Evolutionary conservation across 108 stramenopile species (phyloP).

Genomic region (Skeletonema marinoi): DNA sequence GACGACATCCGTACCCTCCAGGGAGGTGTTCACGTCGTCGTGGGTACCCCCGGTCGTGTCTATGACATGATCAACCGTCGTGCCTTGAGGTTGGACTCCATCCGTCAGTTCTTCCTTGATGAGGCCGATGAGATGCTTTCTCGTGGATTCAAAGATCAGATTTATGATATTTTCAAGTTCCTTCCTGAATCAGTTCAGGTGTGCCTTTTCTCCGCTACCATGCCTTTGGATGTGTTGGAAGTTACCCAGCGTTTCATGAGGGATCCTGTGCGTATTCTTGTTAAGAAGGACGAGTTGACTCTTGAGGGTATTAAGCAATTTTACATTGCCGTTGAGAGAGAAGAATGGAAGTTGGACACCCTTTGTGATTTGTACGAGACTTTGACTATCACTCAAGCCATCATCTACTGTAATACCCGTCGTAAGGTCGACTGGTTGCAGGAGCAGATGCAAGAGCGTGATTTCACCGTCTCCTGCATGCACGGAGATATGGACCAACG

Average conservation of each 20-base stretch:
- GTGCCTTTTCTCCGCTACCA: conserved; percentile 98
- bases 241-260: conserved; percentile 99
- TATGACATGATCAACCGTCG: conserved; percentile 99
- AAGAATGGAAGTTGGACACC: conserved; percentile 99
- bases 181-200: conserved; percentile 98
- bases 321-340: conserved; percentile 97
- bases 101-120: conserved; percentile 97
- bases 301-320: conserved; percentile 99
- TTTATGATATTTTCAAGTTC: conserved; percentile 99
- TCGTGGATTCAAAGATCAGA: conserved; percentile 99
- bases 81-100: conserved; percentile 90
- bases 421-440: conserved; percentile 99
- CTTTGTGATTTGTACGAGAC: conserved; percentile 99
- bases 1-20: conserved; percentile 99
- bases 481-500: conserved; percentile 99
- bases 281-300: conserved; percentile 99
- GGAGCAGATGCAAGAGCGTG: conserved; percentile 95
- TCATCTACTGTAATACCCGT: conserved; percentile 99
- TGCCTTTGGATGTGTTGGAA: conserved; percentile 99
- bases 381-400: conserved; percentile 99
- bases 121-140: conserved; percentile 99
- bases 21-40: conserved; percentile 97
- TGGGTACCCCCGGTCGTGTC: conserved; percentile 99
- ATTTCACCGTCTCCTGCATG: conserved; percentile 99
- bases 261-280: conserved; percentile 98